These are phyloP conservation scores for Arachis hypogaea DNA, from an alignment of 306 rosid species.

Conservation along the genomic window DNA sequence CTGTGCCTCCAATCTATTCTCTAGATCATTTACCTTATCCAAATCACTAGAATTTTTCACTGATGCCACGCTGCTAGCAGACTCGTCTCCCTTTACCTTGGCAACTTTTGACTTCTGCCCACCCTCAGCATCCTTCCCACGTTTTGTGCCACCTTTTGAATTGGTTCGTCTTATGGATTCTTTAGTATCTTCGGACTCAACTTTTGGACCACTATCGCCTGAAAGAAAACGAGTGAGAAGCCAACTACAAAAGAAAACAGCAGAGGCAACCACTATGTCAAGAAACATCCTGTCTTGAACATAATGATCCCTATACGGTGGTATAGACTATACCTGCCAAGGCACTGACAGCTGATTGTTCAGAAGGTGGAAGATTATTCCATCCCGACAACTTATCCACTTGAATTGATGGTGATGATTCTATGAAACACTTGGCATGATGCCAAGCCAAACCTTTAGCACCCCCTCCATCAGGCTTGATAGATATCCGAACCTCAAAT, in stretches of 20 bases:
- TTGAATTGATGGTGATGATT: constrained; percentile 63
- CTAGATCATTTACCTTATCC: constrained; percentile 52
- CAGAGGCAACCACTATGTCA: constrained; percentile 5
- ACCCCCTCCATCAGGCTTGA: constrained; percentile 79
- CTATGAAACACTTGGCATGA: constrained; percentile 88
- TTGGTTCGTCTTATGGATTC: constrained; percentile 42
- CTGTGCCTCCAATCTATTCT: constrained; percentile 68
- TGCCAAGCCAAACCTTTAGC: constrained; percentile 84
- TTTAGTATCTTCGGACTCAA: constrained; percentile 51
- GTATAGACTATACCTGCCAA: constrained; percentile 17
- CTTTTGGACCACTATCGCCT: constrained; percentile 48
- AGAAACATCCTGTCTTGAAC: constrained; percentile 35
- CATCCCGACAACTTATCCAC: constrained; percentile 85
- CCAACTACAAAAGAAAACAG: constrained; percentile 23
- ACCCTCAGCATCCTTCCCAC: constrained; percentile 54
- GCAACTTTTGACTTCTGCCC: constrained; percentile 68
- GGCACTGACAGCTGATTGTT: constrained; percentile 68
- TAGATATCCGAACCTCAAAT: constrained; percentile 79
- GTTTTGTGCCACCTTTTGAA: constrained; percentile 70
- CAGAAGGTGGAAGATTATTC: constrained; percentile 71
- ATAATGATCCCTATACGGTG: constrained; percentile 44
- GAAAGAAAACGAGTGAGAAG: constrained; percentile 42
- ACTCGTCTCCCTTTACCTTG: constrained; percentile 62
- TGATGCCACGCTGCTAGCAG: constrained; percentile 52
- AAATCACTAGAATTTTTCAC: constrained; percentile 38